Base-by-base conservation (phyloP, 2,329 filamentous ascomycete species). In the Microdochium nivale region DNA sequence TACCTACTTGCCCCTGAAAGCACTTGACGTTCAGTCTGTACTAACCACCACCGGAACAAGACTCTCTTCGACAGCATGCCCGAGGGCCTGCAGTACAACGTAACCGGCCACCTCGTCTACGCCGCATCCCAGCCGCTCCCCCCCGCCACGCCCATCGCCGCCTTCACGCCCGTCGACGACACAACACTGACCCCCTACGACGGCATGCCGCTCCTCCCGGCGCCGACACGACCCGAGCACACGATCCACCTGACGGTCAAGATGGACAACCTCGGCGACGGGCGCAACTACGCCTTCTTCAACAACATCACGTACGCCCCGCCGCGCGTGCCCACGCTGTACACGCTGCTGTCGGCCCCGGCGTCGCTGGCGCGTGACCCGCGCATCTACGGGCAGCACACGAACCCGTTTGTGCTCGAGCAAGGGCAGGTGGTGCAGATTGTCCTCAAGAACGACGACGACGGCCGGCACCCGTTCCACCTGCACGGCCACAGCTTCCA, bases 401-500 rank as follows among this genome's bases (percentile, higher is more conserved):
- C 84, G 0, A 77, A 88, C 59, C 68, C 83, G 1, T 79, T 89
- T 58, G 75, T 95, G 2, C 76, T 95, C 13, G 72, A 83, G 25
- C 78, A 84, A 55, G 79, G 78, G 52, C 73, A 84, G 54, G 74
- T 88, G n/a, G 79, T 91, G 25, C 83, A 91, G 62, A 77, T 92
- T 49, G 69, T 90, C 19, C 71, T 92, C n/a, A 88, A 90, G 72
- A 92, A 90, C 62, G 74, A 81, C 46, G 88, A 92, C 59, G 64
- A 76, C 54, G 72, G 88, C 43, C 83, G 81, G 9, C 87, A 90
- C 60, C 89, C 81, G 3, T 90, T 91, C 72, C 87, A 88, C 60
- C 65, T 95, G 1, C 90, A 94, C 69, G 87, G 87, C 0, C 86
- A 90, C 65, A 73, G 79, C 57, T 90, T 90, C 69, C 87, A 88